phyloP scores from a whole-genome alignment of 164 flowering plant genomes.

The Hamamelis virginiana region DNA sequence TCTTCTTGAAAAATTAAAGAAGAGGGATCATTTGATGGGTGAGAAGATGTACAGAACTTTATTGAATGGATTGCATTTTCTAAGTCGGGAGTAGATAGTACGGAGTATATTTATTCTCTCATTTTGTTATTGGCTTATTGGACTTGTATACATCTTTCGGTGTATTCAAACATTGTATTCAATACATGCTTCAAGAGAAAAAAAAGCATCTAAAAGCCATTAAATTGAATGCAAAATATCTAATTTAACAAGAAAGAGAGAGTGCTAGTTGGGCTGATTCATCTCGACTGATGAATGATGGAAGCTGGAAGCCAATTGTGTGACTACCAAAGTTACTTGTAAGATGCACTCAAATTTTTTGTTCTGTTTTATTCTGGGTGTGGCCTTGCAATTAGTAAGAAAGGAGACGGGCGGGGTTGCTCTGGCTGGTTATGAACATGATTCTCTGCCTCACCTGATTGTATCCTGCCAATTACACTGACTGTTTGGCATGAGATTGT shows the following conservation, averaged over 20 bases:
- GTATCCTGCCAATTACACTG: too few species aligned
- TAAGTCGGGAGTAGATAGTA: conserved; percentile 17
- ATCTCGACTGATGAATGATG: not conserved
- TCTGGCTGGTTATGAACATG: too few species aligned
- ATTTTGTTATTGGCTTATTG: not conserved
- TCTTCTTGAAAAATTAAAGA: conserved; percentile 63
- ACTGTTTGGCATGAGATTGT: too few species aligned
- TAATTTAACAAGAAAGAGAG: not conserved
- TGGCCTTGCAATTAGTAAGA: too few species aligned
- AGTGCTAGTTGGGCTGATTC: not conserved
- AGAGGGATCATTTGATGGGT: conserved; percentile 53
- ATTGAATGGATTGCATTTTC: conserved; percentile 47
- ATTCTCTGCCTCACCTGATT: too few species aligned
- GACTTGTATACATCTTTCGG: not conserved
- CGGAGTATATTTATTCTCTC: not conserved
- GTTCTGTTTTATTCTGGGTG: too few species aligned
- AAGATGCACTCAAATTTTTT: too few species aligned
- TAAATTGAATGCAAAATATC: not conserved
- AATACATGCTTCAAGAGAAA: not conserved
- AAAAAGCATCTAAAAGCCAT: not conserved
- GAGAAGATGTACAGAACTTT: conserved; percentile 39
- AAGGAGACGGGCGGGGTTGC: too few species aligned
- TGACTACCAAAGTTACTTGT: too few species aligned
- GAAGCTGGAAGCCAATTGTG: too few species aligned
- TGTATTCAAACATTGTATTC: not conserved